Percentiles rank a stretch among this genome's conserved stretches.
Conservation (phyloP, 805 yeast genomes). For the Yamadazyma sp. region DNA sequence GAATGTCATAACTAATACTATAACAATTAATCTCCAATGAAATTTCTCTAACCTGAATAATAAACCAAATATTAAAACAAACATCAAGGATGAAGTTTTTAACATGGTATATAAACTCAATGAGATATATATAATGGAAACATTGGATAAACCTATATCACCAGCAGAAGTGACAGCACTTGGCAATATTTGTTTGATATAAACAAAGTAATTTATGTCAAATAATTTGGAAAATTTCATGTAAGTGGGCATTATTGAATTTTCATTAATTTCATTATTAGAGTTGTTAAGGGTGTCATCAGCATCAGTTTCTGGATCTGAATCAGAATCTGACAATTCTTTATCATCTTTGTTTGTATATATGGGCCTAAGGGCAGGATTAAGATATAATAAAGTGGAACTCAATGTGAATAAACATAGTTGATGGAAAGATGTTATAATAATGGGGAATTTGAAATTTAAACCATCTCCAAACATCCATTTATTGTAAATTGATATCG, state of each 20-base stretch:
- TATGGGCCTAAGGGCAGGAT: conserved; percentile 49
- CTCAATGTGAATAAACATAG: conserved; percentile 59
- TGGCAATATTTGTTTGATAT: conserved; percentile 62
- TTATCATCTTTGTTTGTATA: no score
- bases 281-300: no score
- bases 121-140: conserved; percentile 74
- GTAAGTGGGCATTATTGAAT: no score
- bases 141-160: conserved; percentile 91
- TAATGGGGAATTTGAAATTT: conserved; percentile 77
- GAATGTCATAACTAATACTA: conserved; percentile 73
- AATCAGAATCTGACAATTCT: no score
- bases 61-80: conserved; percentile 86
- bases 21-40: conserved; percentile 61
- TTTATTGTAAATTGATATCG: conserved; percentile 81
- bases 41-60: conserved; percentile 74
- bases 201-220: conserved; percentile 21
- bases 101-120: conserved; percentile 89
- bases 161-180: conserved; percentile 88
- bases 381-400: conserved; percentile 37
- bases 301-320: conserved; percentile 4
- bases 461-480: conserved; percentile 93
- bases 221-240: conserved; percentile 18
- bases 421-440: conserved; percentile 86
- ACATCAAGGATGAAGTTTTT: conserved; percentile 82
- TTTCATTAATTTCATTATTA: no score